Percentiles rank a stretch among this genome's conserved stretches.
phyloP scores from a whole-genome alignment of 2,329 filamentous ascomycete genomes.

The Epichloe hybrida region DNA sequence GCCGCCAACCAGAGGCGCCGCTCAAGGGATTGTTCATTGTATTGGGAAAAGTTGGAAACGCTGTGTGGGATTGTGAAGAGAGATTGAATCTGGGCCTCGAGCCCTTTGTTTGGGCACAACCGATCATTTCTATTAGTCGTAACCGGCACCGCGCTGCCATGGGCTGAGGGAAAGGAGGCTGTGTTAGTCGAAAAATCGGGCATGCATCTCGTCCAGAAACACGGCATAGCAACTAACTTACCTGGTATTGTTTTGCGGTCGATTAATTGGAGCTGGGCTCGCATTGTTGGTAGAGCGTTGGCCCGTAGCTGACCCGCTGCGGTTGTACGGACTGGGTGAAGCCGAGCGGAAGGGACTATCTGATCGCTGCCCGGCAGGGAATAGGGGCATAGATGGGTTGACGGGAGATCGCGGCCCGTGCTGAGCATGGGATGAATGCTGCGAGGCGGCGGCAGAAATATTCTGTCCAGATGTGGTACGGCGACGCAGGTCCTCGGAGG shows the following conservation, averaged over 20 bases:
- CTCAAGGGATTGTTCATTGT: background rate
- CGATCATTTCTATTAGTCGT: slow-evolving; percentile 18
- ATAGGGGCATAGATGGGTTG: slow-evolving; percentile 28
- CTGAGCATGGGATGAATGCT: slow-evolving; percentile 17
- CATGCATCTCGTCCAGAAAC: too few species aligned
- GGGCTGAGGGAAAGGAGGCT: slow-evolving; percentile 16
- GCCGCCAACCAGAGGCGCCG: background rate
- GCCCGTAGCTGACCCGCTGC: slow-evolving; percentile 7
- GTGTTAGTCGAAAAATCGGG: slow-evolving; percentile 8
- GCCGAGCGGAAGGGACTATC: slow-evolving; percentile 22
- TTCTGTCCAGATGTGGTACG: slow-evolving; percentile 18
- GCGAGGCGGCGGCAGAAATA: slow-evolving; percentile 13
- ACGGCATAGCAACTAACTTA: slow-evolving; percentile 9
- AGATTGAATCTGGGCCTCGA: too few species aligned
- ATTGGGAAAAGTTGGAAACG: background rate
- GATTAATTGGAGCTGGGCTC: slow-evolving; percentile 20
- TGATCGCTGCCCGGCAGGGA: slow-evolving; percentile 24
- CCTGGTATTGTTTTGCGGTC: slow-evolving; percentile 27
- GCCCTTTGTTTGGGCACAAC: background rate
- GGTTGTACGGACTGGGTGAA: slow-evolving; percentile 22
- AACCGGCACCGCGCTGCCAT: slow-evolving; percentile 32
- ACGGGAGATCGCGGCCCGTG: slow-evolving; percentile 19
- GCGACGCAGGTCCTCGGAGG: slow-evolving; percentile 25
- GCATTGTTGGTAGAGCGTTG: slow-evolving; percentile 19
- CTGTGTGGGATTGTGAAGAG: background rate